These are phyloP conservation scores for Beauveria bassiana DNA, from an alignment of 2,329 filamentous ascomycete species.

Conservation along the genomic window DNA sequence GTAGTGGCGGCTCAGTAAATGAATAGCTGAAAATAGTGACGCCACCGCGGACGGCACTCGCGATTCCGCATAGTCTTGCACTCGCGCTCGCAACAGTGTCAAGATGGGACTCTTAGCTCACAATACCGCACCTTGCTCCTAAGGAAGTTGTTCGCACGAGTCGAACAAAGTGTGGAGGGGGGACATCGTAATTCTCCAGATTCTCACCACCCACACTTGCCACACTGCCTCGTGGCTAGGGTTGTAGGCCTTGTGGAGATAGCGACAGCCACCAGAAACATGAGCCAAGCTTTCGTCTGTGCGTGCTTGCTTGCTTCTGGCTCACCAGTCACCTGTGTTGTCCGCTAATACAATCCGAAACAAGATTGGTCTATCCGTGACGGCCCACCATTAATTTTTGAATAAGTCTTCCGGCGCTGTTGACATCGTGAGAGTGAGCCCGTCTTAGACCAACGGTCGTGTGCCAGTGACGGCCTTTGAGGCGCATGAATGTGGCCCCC, in stretches of 20 bases:
- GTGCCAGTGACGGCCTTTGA: no score
- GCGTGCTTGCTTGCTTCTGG: neutral
- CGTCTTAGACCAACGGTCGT: no score
- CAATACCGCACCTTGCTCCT: no score
- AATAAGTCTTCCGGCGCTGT: no score
- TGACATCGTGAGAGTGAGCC: no score
- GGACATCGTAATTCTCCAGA: no score
- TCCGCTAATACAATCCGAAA: neutral
- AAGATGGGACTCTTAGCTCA: neutral
- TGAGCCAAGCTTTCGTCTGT: neutral
- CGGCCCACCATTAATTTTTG: neutral
- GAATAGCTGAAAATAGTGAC: slow-evolving; percentile 1
- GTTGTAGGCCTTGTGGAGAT: neutral
- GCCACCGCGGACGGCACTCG: neutral
- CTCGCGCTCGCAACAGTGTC: neutral
- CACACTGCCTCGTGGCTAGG: neutral
- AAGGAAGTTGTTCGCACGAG: no score
- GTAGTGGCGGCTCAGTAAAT: neutral
- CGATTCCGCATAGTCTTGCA: neutral
- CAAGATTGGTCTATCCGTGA: neutral
- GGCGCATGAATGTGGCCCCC: no score
- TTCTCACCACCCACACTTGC: no score
- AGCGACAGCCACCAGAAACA: neutral
- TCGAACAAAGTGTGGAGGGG: no score
- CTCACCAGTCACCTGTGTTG: neutral